Evolutionary conservation across 306 rosid species (phyloP), one percentile per base, ranked within the genome.

Genomic region (Medicago lupulina): DNA sequence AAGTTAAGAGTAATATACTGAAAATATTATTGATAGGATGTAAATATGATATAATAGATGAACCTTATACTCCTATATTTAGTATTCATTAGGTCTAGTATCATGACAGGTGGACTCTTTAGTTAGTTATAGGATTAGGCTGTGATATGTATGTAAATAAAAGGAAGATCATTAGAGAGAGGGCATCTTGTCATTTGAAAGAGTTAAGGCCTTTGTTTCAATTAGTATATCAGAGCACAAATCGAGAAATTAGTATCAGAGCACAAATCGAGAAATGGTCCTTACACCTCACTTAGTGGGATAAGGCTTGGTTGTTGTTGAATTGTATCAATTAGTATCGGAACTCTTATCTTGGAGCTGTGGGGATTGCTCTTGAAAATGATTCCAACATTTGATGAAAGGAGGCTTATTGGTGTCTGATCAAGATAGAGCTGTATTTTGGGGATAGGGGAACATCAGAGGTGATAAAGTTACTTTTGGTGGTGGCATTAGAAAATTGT

Each of bases 151-250:
- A 16, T 53, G 10, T 53, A 53, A 53, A 54, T 17, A 18, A 54
- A 54, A 18, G 28, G 60, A 18, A 54, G 14, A 18, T 13, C 60
- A 18, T 54, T 54, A 54, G 11, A 54, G 21, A 53, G 28, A 54
- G 28, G 60, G 6, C 28, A 54, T 54, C 13, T 54, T 54, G 60
- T 54, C 23, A 54, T 54, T 54, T 54, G 60, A 18, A 17, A 54
- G 60, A 54, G 60, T 17, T 18, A 8, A 54, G 60, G 28, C 60
- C 60, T 54, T 54, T n/a, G n/a, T n/a, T n/a, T n/a, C n/a, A n/a
- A n/a, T n/a, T n/a, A n/a, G n/a, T n/a, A 2, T 23, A 23, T 23
- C 28, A 23, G 28, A 23, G 2, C 28, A 23, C 28, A 23, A 23
- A 23, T 23, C 28, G 28, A 23, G 28, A 23, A 23, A 23, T 23